These are phyloP conservation scores for Solanum appendiculatum DNA, from an alignment of 257 asterid genomes.

Conservation along the genomic window DNA sequence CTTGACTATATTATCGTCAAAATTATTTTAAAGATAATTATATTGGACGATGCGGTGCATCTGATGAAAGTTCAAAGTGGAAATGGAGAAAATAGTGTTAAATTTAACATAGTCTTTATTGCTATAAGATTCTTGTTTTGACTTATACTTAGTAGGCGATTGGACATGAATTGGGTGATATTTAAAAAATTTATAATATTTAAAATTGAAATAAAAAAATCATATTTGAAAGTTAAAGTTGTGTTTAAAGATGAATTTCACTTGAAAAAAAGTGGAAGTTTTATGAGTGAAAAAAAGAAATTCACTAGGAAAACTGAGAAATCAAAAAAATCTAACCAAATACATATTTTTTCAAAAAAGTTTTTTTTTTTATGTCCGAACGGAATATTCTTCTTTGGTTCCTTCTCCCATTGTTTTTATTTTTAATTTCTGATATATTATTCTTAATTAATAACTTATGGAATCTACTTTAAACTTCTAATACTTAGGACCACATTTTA, in stretches of 20 bases:
- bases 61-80: neutral
- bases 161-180: neutral
- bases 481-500: neutral
- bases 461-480: neutral
- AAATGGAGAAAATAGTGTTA: neutral
- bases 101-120: neutral
- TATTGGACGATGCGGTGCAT: neutral
- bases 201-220: too few species aligned
- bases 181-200: neutral
- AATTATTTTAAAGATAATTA: neutral
- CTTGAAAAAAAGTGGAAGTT: neutral
- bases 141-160: neutral
- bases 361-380: neutral
- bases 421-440: neutral
- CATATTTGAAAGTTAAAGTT: neutral
- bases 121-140: neutral
- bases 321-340: neutral
- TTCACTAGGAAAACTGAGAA: neutral
- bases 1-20: slow-evolving; percentile 15
- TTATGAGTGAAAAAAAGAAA: neutral
- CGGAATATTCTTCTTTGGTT: neutral
- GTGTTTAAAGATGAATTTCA: neutral
- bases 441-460: neutral
- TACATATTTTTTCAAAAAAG: neutral
- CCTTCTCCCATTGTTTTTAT: neutral